Base-by-base conservation (phyloP, 805 yeast species). In the Suhomyces tanzawaensis region DNA sequence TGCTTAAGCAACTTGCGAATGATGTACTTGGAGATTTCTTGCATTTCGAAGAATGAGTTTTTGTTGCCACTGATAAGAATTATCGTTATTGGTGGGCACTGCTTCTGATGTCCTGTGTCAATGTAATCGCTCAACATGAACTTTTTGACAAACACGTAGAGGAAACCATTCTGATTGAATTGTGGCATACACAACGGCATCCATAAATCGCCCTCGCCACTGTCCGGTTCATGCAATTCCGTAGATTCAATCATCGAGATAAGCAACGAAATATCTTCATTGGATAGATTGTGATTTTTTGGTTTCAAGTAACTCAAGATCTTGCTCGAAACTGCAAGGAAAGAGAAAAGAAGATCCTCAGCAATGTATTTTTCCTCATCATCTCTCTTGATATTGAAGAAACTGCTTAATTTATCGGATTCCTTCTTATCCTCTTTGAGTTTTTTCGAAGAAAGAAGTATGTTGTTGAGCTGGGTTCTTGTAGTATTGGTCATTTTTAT, bases 111-210 rank as follows among this genome's bases (percentile, higher is more conserved):
- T 4, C 28, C 35, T 6, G 28, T 12, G 5, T 29, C 36, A 31
- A 58, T 41, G 35, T 48, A 48, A 8, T 48, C 46, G 11, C 48
- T 40, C 11, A 65, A 36, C 15, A 48, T 45, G 24, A 64, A 52
- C 19, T 46, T 51, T 40, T 79, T 81, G 30, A 89, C 84, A 52
- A 84, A 87, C 9, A 88, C 80, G 53, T 93, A 85, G 4, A 91
- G 62, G 52, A 90, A 93, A 7, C 99, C 99, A 46, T 81, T 80
- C 2, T 87, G 66, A 54, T 93, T 91, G 66, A 91, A 91, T 48
- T 85, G 79, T 0, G 98, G 96, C 57, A 91, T 71, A 59, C 99
- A 91, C 0, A 91, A 71, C 0, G 99, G 99, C 9, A 86, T 76
- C 98, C 98, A 93, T 41, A 88, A 77, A 53, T 90, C 96, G 48